A percentile compares a stretch with the other conserved stretches of the same genome.
Evolutionary conservation across 164 flowering plant genomes (phyloP).

Genomic region (Dillenia suffruticosa): DNA sequence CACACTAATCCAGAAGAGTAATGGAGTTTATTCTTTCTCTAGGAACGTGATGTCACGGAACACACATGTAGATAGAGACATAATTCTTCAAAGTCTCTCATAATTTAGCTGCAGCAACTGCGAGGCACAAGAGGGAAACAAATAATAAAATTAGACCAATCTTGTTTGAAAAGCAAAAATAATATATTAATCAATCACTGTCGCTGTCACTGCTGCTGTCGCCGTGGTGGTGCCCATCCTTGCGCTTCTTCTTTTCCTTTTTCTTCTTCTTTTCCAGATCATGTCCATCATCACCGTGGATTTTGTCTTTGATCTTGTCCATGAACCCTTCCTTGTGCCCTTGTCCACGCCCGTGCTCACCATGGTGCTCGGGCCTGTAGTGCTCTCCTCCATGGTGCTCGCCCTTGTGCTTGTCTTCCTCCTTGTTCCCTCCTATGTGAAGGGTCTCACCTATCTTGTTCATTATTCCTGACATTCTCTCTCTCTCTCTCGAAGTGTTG

Average conservation of each 20-base stretch:
- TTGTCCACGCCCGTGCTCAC: conserved; percentile 9
- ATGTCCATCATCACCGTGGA: conserved; percentile 32
- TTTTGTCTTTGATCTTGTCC: conserved; percentile 57
- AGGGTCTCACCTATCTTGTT: conserved; percentile 57
- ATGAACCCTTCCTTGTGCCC: conserved; percentile 31
- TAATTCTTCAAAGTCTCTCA: too few relatives aligned
- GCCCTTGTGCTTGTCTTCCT: conserved; percentile 16
- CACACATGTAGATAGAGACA: too few relatives aligned
- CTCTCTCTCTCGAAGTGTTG: background rate
- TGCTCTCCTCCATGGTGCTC: conserved; percentile 5
- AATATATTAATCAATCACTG: conserved; percentile 19
- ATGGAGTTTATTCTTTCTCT: too few relatives aligned
- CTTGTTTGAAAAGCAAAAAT: too few relatives aligned
- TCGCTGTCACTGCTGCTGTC: conserved; percentile 54
- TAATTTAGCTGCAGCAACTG: too few relatives aligned
- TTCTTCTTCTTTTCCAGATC: conserved; percentile 29
- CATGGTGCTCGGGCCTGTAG: conserved; percentile 10
- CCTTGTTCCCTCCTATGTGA: conserved; percentile 42
- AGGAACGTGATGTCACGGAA: too few relatives aligned
- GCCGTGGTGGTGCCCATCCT: conserved; percentile 18
- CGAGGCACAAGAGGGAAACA: too few relatives aligned
- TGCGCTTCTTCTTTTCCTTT: conserved; percentile 24
- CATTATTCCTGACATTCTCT: conserved; percentile 52
- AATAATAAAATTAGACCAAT: too few relatives aligned
- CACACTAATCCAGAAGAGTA: too few relatives aligned